Percentiles rank a stretch among this genome's conserved stretches.
phyloP scores from a whole-genome alignment of 1,139 yeast genomes.

The Magnusiomyces tetraspermus region DNA sequence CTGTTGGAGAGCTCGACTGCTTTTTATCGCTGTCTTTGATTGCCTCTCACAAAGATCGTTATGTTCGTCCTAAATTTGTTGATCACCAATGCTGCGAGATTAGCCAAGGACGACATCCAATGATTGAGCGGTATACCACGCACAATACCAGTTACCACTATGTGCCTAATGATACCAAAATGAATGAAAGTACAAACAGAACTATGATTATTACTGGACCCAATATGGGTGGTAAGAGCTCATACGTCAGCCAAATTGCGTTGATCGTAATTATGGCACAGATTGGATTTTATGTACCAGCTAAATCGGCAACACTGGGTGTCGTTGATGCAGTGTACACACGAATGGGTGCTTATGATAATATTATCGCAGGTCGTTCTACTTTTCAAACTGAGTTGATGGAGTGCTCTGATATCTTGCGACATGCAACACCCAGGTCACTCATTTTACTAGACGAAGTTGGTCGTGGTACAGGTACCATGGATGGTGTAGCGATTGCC shows the following conservation, averaged over 20 bases:
- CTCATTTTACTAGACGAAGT: conserved; percentile 54
- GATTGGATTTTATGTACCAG: conserved; percentile 83
- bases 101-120: conserved; percentile 65
- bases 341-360: conserved; percentile 66
- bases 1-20: conserved; percentile 62
- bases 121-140: conserved; percentile 40
- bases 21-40: conserved; percentile 57
- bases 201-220: conserved; percentile 59
- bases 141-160: conserved; percentile 29
- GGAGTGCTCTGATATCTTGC: conserved; percentile 53
- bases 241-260: conserved; percentile 57
- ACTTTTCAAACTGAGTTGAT: conserved; percentile 69
- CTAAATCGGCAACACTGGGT: conserved; percentile 43
- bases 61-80: conserved; percentile 48
- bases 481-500: conserved; percentile 85
- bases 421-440: conserved; percentile 41
- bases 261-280: conserved; percentile 67
- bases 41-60: conserved; percentile 44
- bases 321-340: conserved; percentile 46
- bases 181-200: conserved; percentile 38
- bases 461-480: conserved; percentile 76
- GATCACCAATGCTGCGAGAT: conserved; percentile 47
- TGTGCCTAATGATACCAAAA: conserved; percentile 60
- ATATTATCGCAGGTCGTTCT: conserved; percentile 56
- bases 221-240: conserved; percentile 73